These are phyloP conservation scores for Fereydounia khargensis DNA, from an alignment of 1,284 basidiomycete species.

Conservation along the genomic window DNA sequence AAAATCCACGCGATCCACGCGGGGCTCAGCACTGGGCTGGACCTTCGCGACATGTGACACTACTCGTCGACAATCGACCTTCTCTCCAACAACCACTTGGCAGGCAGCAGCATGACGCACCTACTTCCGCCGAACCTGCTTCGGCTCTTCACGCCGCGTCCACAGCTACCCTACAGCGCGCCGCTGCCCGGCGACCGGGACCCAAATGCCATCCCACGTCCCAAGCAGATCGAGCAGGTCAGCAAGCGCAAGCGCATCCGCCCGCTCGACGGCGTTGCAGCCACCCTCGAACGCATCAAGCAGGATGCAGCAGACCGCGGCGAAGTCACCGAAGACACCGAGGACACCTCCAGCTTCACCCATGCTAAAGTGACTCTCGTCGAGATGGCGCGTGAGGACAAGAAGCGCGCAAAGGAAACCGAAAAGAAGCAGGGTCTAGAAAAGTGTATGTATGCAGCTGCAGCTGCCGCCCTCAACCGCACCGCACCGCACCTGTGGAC, in stretches of 20 bases:
- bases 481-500: too few species aligned
- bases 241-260: conserved; percentile 16
- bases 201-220: conserved; percentile 17
- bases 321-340: conserved; percentile 44
- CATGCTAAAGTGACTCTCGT: conserved; percentile 31
- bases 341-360: conserved; percentile 12
- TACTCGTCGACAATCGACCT: too few species aligned
- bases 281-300: conserved; percentile 41
- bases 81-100: not conserved
- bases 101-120: conserved; percentile 41
- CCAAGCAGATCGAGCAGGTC: conserved; percentile 9
- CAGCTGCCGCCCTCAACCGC: not conserved
- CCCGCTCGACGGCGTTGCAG: conserved; percentile 45
- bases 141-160: conserved; percentile 51
- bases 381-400: conserved; percentile 38
- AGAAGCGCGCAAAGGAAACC: conserved; percentile 10
- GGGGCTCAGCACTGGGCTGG: too few species aligned
- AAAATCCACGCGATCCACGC: too few species aligned
- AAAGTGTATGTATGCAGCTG: conserved; percentile 2
- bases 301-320: conserved; percentile 47
- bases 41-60: too few species aligned
- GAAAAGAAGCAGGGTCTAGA: conserved; percentile 12
- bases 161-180: conserved; percentile 36
- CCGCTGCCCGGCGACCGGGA: conserved; percentile 36
- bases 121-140: conserved; percentile 51